phyloP scores from a whole-genome alignment of 2,329 filamentous ascomycete species.

The Periconia sp. region DNA sequence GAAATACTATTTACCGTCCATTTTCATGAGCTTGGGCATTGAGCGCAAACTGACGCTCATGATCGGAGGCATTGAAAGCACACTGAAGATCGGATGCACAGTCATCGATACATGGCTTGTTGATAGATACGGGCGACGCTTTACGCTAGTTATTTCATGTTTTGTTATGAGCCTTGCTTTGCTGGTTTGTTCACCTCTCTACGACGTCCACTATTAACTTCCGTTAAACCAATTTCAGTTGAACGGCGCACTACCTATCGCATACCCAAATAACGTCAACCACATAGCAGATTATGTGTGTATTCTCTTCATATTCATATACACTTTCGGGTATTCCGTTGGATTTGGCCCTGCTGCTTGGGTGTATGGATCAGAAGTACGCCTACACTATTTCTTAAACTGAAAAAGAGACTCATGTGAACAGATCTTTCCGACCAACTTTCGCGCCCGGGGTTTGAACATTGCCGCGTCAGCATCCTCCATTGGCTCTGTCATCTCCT shows the following conservation, averaged over 20 bases:
- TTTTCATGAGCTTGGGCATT: constrained; percentile 56
- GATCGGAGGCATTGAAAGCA: constrained; percentile 60
- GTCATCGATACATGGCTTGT: constrained; percentile 61
- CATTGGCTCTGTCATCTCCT: constrained; percentile 58
- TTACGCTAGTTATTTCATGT: constrained; percentile 54
- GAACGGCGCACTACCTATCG: constrained; percentile 56
- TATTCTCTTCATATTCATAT: constrained; percentile 60
- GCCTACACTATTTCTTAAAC: background rate
- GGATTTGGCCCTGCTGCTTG: constrained; percentile 60
- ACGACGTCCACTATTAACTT: no score
- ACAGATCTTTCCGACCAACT: constrained; percentile 59
- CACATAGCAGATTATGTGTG: constrained; percentile 53
- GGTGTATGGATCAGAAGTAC: constrained; percentile 62
- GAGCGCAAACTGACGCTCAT: constrained; percentile 53
- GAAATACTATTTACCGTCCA: constrained; percentile 61
- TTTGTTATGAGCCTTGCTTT: constrained; percentile 57
- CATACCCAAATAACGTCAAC: constrained; percentile 55
- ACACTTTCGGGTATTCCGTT: constrained; percentile 60
- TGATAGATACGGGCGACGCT: constrained; percentile 54
- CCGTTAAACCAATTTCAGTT: constrained; percentile 41
- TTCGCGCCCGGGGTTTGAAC: constrained; percentile 60
- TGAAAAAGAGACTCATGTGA: background rate
- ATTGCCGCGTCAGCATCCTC: constrained; percentile 58
- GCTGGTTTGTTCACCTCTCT: constrained; percentile 45
- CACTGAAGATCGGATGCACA: constrained; percentile 59